Evolutionary conservation across 129 eudicot genomes (phyloP), one percentile per base, ranked within the genome.

Genomic region (Apium graveolens): DNA sequence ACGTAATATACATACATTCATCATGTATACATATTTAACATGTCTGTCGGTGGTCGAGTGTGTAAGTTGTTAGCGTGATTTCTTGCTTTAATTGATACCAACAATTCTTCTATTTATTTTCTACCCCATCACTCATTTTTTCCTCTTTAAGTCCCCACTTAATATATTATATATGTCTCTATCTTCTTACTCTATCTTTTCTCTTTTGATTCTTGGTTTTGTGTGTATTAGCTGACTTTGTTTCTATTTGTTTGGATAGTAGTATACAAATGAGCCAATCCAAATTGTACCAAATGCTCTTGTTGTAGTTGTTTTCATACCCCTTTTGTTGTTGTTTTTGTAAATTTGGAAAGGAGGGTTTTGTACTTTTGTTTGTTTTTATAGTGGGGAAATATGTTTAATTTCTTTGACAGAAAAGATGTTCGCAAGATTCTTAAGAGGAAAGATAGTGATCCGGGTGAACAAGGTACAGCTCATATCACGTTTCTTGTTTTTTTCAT

Each of bases 401-500:
- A 71, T 76, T 89, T 93, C 81, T 82, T 91, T 27, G 76, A 80
- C 44, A 81, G 89, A 41, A 93, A 89, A 84, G 90, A 91, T 88
- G 90, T 87, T 75, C 88, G 90, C 75, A 93, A 89, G 55, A 82
- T 89, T 65, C 98, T 93, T 86, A 93, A 93, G 87, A 88, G 97
- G 68, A 93, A 89, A 85, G 98, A 91, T 65, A 91, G 98, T 80
- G 98, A 93, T 83, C 97, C 97, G 75, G 98, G 96, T 70, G 97
- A 93, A 79, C 84, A 48, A 86, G 97, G 97, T 93, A 65, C 39
- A 9, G 2, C 32, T 1, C 18, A 39, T 39, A 21, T 42, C 43
- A 11, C 21, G 2, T 37, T 70, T 38, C 18, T 20, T 17, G 41
- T 5, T 5, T 39, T 57, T 53, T 24, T 46, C 68, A 37, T 31